A percentile compares a stretch with the other conserved stretches of the same genome.
Conservation (phyloP, 805 yeast genomes). For the Candida ipomoeae region DNA sequence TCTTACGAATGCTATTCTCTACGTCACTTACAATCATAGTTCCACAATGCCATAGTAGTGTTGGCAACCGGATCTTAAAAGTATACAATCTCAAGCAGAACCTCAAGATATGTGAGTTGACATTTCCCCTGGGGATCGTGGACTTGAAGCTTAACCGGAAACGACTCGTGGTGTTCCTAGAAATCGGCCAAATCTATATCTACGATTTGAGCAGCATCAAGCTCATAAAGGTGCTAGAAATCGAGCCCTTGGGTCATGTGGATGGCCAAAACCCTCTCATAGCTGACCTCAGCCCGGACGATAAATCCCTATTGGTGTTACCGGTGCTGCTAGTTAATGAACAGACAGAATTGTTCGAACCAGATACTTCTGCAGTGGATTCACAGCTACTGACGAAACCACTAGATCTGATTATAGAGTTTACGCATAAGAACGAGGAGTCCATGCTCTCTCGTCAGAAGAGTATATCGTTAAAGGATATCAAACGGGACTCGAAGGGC, state of each 20-base stretch:
- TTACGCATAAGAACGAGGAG: constrained; percentile 23
- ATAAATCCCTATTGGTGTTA: constrained; percentile 30
- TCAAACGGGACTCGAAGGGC: constrained; percentile 28
- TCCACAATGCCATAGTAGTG: constrained; percentile 22
- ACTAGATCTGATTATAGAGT: constrained; percentile 17
- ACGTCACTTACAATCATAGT: constrained; percentile 40
- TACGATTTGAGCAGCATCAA: constrained; percentile 91
- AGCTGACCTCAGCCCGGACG: constrained; percentile 37
- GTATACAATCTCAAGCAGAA: constrained; percentile 40
- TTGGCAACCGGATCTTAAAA: constrained; percentile 31
- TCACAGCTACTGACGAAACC: not conserved
- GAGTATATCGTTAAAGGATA: constrained; percentile 24
- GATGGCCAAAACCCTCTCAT: constrained; percentile 18
- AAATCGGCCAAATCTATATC: constrained; percentile 73
- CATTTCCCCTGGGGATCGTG: constrained; percentile 74
- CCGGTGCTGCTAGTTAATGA: constrained; percentile 30
- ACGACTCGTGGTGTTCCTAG: constrained; percentile 69
- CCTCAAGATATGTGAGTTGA: constrained; percentile 72
- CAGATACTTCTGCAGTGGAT: constrained; percentile 6
- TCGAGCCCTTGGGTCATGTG: constrained; percentile 11
- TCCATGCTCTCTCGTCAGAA: constrained; percentile 12
- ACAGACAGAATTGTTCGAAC: constrained; percentile 30
- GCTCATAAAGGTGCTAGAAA: constrained; percentile 46
- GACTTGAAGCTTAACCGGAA: constrained; percentile 77
- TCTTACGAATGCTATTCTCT: constrained; percentile 37